Evolutionary conservation across 2,329 filamentous ascomycete genomes (phyloP), one percentile per base, ranked within the genome.

Genomic region (Proliferodiscus dingleyae): DNA sequence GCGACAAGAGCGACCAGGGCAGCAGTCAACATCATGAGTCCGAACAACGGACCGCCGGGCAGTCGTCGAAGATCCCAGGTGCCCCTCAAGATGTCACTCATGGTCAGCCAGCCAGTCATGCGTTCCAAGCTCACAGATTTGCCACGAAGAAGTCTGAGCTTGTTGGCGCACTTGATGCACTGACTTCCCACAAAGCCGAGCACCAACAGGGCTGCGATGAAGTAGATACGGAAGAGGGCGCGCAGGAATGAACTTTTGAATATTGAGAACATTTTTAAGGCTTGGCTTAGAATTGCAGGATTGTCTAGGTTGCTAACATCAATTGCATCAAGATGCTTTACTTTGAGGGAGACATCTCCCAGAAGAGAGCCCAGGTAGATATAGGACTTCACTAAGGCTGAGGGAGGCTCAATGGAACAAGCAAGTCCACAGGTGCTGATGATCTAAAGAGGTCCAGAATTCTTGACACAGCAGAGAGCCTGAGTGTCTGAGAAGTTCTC

Each of bases 71-170:
- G 30, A 19, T 37, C 42, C 26, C 26, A 42, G n/a, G 30, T 29
- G 21, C 37, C 22, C 11, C 8, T 28, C 11, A 28, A n/a, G 16
- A 46, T 26, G 9, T 46, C 44, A 9, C 16, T 18, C 15, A 23
- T 21, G 9, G 30, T 26, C 6, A 41, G 26, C 44, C 44, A 46
- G 6, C 44, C 44, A 8, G 44, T 46, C 44, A 46, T 46, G 13
- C 19, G 37, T 15, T 33, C 22, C 8, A 46, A 16, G n/a, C 10
- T 33, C 13, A 46, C 44, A 10, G 37, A 34, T 16, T 37, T 33
- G 21, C 38, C 38, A 13, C 29, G 16, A n/a, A 29, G 19, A 28
- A 46, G 44, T 5, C 26, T 19, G 11, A 46, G 19, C 24, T 46
- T 46, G 19, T 21, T 30, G n/a, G 38, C 37, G 21, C 22, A 41